Evolutionary conservation across 805 yeast genomes (phyloP), one percentile per base, ranked within the genome.

Genomic region (Metschnikowia kunwiensis): DNA sequence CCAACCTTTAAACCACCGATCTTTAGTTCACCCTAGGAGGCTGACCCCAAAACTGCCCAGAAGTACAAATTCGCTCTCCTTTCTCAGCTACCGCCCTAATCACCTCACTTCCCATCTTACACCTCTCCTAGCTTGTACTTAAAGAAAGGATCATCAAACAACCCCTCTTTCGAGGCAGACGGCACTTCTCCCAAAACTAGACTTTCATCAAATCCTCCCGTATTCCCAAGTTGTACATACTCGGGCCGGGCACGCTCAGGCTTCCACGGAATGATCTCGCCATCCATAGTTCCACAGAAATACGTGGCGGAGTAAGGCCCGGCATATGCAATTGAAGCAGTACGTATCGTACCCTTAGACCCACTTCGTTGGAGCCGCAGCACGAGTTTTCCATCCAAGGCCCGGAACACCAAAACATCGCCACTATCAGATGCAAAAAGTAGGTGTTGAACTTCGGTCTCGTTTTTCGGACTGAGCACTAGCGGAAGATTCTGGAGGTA

Each of bases 401-500:
- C 63, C 13, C 82, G 60, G 40, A 70, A 79, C 32, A 82, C 68
- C 26, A 80, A 65, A 1, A 86, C 59, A 45, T 83, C 88, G 4
- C 91, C 88, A 42, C 70, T 79, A 47, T 85, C 93, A 0, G 87
- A 79, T 0, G 94, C 91, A 36, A 79, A 77, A 57, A 85, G 66
- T 16, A 85, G 56, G 46, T 74, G 74, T 40, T 77, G 84, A 5
- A 70, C 52, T 23, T 72, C 78, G 4, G 79, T 65, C 46, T 82
- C 87, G 8, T 52, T 50, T 0, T 56, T 44, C 1, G 79, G 77
- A 34, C 76, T 72, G 14, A 82, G 53, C 29, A 75, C 60, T 38
- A 82, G 69, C 16, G 79, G 77, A 1, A 79, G 60, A 1, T 61
- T 56, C 47, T 66, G 74, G 24, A 63, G 62, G 33, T 70, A 71